Evolutionary conservation across 2,329 filamentous ascomycete species (phyloP).

Genomic region (Apiospora hydei): DNA sequence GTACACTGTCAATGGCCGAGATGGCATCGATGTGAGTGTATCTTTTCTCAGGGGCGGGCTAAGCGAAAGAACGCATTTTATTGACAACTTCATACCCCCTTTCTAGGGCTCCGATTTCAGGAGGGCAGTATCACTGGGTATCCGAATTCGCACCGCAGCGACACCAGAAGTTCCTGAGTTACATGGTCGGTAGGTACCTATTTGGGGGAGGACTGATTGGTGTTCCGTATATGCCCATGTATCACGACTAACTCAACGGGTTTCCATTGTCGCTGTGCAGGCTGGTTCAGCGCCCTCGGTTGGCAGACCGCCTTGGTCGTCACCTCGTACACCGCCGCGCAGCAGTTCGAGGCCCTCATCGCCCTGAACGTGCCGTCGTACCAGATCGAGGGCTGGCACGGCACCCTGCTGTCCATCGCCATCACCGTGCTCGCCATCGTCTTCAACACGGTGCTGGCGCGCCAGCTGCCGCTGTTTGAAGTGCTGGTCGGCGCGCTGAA

Average conservation of each 20-base stretch:
- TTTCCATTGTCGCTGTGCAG: conserved; percentile 30
- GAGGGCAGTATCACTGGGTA: conserved; percentile 45
- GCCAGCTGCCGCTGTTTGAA: conserved; percentile 51
- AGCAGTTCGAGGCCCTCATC: conserved; percentile 52
- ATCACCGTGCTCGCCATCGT: conserved; percentile 49
- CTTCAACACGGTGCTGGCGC: conserved; percentile 53
- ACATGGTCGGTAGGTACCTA: conserved; percentile 51
- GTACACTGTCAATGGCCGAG: conserved; percentile 54
- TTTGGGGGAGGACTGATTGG: conserved; percentile 16
- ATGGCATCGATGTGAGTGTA: conserved; percentile 54
- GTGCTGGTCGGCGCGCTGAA: conserved; percentile 52
- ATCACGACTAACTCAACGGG: conserved; percentile 39
- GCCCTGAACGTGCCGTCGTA: conserved; percentile 47
- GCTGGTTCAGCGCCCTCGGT: conserved; percentile 53
- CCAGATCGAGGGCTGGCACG: conserved; percentile 48
- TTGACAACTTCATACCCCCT: background rate
- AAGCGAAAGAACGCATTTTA: background rate
- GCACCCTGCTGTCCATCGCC: conserved; percentile 51
- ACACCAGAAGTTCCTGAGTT: conserved; percentile 27
- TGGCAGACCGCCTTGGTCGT: conserved; percentile 48
- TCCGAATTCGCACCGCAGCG: conserved; percentile 26
- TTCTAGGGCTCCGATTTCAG: conserved; percentile 58
- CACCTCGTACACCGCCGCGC: background rate
- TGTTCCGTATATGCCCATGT: background rate
- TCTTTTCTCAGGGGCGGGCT: too few relatives aligned